Conservation (phyloP, 73 alveolate species). For the Paramecium sexaurelia region DNA sequence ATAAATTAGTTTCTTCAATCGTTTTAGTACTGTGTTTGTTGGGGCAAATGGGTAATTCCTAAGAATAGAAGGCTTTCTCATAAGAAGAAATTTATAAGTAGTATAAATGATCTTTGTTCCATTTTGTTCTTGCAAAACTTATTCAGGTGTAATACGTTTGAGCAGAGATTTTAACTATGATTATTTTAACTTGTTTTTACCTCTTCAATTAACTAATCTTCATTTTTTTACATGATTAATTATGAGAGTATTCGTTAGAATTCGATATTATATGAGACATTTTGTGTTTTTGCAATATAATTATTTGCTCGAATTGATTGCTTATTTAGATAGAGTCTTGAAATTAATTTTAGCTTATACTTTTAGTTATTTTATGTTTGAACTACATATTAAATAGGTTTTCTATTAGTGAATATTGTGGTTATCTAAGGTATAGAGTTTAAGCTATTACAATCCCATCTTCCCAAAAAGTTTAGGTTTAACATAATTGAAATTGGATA, state of each 20-base stretch:
- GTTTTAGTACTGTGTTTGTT: not conserved
- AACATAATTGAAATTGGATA: not conserved
- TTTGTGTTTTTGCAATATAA: not conserved
- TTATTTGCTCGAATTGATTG: not conserved
- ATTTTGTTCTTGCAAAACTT: not conserved
- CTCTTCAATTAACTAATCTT: not conserved
- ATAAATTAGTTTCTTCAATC: not conserved
- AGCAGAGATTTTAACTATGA: not conserved
- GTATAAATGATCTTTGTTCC: not conserved
- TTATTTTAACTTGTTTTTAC: not conserved
- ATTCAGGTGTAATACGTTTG: not conserved
- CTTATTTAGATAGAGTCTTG: not conserved
- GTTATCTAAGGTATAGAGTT: not conserved
- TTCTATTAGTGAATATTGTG: not conserved
- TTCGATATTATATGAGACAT: not conserved
- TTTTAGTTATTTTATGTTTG: not conserved
- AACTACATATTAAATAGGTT: not conserved
- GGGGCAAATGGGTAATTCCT: conserved; percentile 3
- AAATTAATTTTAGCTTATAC: not conserved
- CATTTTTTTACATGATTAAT: conserved; percentile 5
- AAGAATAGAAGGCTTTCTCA: conserved; percentile 10
- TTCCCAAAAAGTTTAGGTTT: not conserved
- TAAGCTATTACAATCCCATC: not conserved
- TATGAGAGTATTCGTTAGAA: not conserved
- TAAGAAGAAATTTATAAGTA: not conserved